These are phyloP conservation scores for Fusarium sacchari DNA, from an alignment of 2,329 filamentous ascomycete species.

Conservation along the genomic window DNA sequence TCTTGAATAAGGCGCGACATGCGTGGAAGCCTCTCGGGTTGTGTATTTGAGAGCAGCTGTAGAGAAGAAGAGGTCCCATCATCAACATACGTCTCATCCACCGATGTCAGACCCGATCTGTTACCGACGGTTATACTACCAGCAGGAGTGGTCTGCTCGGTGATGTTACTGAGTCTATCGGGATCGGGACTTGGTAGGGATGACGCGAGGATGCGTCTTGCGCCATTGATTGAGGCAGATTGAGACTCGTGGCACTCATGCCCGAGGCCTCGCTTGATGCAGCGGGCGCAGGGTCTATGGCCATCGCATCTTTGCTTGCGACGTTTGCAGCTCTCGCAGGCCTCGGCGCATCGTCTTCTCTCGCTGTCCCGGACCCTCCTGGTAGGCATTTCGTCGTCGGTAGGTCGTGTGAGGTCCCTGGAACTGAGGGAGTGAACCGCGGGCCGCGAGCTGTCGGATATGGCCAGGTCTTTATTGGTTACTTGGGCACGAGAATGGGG, in stretches of 20 bases:
- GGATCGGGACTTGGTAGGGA: conserved; percentile 42
- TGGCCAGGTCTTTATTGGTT: conserved; percentile 35
- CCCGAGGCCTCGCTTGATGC: conserved; percentile 37
- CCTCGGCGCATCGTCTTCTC: conserved; percentile 40
- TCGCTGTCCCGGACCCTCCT: conserved; percentile 40
- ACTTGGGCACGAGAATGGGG: conserved; percentile 5
- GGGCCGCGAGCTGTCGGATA: conserved; percentile 36
- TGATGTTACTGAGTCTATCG: conserved; percentile 35
- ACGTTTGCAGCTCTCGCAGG: conserved; percentile 41
- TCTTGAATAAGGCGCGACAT: conserved; percentile 49
- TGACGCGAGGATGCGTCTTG: conserved; percentile 35
- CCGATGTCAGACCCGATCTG: conserved; percentile 13
- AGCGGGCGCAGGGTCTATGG: conserved; percentile 37
- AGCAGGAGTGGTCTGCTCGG: conserved; percentile 25
- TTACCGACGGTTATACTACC: conserved; percentile 15
- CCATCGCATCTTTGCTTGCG: conserved; percentile 43
- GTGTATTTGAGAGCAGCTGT: conserved; percentile 38
- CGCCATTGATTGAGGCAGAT: background rate
- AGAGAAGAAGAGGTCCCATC: conserved; percentile 29
- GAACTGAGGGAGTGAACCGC: conserved; percentile 18
- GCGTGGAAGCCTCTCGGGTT: conserved; percentile 38
- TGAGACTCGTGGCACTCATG: conserved; percentile 36
- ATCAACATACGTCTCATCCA: conserved; percentile 11
- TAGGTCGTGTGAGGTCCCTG: background rate
- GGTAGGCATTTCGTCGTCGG: conserved; percentile 34